Percentiles rank a stretch among this genome's conserved stretches.
These are phyloP conservation scores for Teunomyces panamensis DNA, from an alignment of 805 yeast genomes.

Conservation along the genomic window DNA sequence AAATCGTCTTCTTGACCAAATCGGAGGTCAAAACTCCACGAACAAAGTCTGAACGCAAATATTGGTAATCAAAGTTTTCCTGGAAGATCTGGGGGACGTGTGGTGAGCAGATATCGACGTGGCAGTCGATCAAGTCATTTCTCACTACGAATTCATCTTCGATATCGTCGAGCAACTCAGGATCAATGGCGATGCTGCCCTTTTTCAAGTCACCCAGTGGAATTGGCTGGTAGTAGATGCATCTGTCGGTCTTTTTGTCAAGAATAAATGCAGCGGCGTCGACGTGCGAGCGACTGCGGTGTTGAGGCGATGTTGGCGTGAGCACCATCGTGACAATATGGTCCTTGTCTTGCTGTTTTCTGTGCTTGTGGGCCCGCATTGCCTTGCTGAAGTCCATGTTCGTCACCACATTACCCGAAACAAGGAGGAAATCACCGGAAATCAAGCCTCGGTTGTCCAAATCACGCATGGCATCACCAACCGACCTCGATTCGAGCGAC, in stretches of 20 bases:
- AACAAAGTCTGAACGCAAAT: slow-evolving; percentile 80
- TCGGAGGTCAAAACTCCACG: slow-evolving; percentile 90
- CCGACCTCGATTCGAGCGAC: slow-evolving; percentile 83
- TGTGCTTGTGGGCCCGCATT: slow-evolving; percentile 67
- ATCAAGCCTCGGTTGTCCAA: slow-evolving; percentile 87
- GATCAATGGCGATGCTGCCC: slow-evolving; percentile 60
- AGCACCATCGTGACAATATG: slow-evolving; percentile 94
- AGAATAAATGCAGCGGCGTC: slow-evolving; percentile 85
- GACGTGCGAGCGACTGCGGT: slow-evolving; percentile 75
- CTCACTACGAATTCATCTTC: slow-evolving; percentile 72
- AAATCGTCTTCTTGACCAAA: slow-evolving; percentile 83
- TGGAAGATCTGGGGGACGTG: slow-evolving; percentile 94
- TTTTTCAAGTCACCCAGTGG: slow-evolving; percentile 47
- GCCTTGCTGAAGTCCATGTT: slow-evolving; percentile 78
- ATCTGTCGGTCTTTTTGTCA: slow-evolving; percentile 69
- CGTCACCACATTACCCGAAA: slow-evolving; percentile 94
- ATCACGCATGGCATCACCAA: slow-evolving; percentile 97
- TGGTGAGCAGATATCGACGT: slow-evolving; percentile 91
- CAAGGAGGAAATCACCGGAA: slow-evolving; percentile 82
- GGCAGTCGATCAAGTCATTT: slow-evolving; percentile 94
- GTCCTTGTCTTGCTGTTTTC: slow-evolving; percentile 76
- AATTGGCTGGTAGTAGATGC: slow-evolving; percentile 80
- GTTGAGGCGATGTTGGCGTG: slow-evolving; percentile 78
- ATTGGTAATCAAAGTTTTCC: slow-evolving; percentile 93
- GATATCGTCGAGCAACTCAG: slow-evolving; percentile 75